A percentile compares a stretch with the other conserved stretches of the same genome.
Evolutionary conservation across 257 asterid genomes (phyloP).

Genomic region (Solanum medicagineum): DNA sequence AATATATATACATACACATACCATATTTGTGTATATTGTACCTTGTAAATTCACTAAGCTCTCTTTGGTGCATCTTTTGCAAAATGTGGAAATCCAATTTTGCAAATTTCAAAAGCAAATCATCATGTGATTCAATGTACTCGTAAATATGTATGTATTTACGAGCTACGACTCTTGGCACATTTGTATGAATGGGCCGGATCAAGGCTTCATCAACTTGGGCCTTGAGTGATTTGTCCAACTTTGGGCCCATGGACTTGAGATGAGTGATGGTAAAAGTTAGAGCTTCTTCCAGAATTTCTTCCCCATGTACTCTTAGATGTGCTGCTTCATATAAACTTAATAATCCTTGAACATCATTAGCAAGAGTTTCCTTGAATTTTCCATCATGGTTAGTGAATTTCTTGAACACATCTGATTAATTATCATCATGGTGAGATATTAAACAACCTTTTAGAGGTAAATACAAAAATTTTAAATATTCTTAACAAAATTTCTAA

Average conservation of each 20-base stretch:
- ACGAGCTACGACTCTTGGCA: not conserved
- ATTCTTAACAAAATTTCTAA: too few relatives aligned
- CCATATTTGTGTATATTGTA: not conserved
- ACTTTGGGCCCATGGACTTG: not conserved
- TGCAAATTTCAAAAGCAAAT: not conserved
- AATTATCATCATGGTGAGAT: too few relatives aligned
- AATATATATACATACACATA: not conserved
- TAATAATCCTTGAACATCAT: not conserved
- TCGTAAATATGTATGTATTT: not conserved
- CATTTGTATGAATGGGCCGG: not conserved
- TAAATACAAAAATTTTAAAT: too few relatives aligned
- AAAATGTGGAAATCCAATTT: not conserved
- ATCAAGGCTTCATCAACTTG: not conserved
- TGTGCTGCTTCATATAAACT: constrained; percentile 4
- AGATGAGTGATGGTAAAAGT: not conserved
- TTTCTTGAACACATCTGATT: not conserved
- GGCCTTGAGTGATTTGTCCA: not conserved
- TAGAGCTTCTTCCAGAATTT: constrained; percentile 1
- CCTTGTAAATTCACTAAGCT: not conserved
- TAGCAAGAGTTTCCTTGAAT: not conserved
- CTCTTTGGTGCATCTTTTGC: not conserved
- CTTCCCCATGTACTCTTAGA: not conserved
- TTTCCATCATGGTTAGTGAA: not conserved
- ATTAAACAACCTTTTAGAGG: too few relatives aligned
- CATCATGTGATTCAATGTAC: not conserved